Conservation (phyloP, 495 filamentous ascomycete species). For the Penicillium antarcticum region DNA sequence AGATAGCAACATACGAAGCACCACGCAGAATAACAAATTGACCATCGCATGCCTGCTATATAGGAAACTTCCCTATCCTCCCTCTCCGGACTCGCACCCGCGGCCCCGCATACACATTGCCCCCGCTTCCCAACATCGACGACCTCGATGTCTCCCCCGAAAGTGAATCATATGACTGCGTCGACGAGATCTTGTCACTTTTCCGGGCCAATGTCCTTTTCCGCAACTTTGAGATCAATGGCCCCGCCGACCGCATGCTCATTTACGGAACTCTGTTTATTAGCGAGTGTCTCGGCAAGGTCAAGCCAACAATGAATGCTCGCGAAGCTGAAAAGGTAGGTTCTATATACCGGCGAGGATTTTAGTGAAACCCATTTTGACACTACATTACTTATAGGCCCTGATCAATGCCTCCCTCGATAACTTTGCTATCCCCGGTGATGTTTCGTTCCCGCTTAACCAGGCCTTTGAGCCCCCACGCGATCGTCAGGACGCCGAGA, state of each 20-base stretch:
- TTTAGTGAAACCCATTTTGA: too few relatives aligned
- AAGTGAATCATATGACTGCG: slow-evolving; percentile 85
- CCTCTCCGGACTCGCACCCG: slow-evolving; percentile 90
- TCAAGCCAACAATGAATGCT: slow-evolving; percentile 65
- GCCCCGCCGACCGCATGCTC: slow-evolving; percentile 87
- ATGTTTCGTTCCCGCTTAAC: slow-evolving; percentile 88
- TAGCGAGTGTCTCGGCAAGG: slow-evolving; percentile 80
- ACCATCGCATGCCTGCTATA: slow-evolving; percentile 3
- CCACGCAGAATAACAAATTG: slow-evolving; percentile 4
- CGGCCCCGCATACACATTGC: slow-evolving; percentile 84
- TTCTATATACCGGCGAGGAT: neutral
- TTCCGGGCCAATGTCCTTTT: slow-evolving; percentile 99
- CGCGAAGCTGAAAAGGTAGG: slow-evolving; percentile 59
- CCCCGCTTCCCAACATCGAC: slow-evolving; percentile 65
- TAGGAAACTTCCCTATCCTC: slow-evolving; percentile 90
- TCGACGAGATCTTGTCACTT: slow-evolving; percentile 87
- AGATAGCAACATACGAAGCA: neutral
- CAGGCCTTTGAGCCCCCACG: slow-evolving; percentile 78
- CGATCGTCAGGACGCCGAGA: slow-evolving; percentile 85
- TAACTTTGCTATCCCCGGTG: slow-evolving; percentile 93
- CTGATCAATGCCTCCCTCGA: slow-evolving; percentile 74
- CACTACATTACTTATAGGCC: slow-evolving; percentile 37
- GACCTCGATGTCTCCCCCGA: slow-evolving; percentile 75
- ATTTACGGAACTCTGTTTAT: slow-evolving; percentile 97
- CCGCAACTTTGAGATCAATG: slow-evolving; percentile 99